A percentile compares a stretch with the other conserved stretches of the same genome.
phyloP scores from a whole-genome alignment of 176 grass and related monocot species.

The Aegilops bicornis region DNA sequence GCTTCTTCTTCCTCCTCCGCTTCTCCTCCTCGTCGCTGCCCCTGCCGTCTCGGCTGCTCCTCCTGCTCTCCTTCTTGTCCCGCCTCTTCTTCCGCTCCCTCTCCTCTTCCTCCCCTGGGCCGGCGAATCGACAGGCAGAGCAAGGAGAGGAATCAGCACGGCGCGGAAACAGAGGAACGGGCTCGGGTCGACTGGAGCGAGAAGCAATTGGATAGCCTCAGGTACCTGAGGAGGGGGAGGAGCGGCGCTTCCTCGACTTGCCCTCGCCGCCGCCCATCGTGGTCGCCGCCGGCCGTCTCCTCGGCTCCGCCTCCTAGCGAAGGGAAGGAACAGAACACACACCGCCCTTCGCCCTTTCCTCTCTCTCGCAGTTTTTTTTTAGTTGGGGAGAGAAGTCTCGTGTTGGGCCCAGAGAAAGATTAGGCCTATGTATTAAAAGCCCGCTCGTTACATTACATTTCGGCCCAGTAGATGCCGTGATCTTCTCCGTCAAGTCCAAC shows the following conservation, averaged over 20 bases:
- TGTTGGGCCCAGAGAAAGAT: background rate
- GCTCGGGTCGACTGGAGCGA: background rate
- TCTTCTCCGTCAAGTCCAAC: too few species aligned
- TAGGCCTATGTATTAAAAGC: background rate
- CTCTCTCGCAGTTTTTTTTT: too few species aligned
- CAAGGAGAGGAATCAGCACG: constrained; percentile 17
- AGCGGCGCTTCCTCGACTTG: constrained; percentile 63
- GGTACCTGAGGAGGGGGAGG: constrained; percentile 50
- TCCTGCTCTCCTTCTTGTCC: constrained; percentile 47
- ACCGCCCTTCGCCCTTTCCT: background rate
- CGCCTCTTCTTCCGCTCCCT: constrained; percentile 58
- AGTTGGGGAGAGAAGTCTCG: background rate
- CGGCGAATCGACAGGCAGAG: background rate
- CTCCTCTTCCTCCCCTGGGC: constrained; percentile 62
- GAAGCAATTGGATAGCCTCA: background rate
- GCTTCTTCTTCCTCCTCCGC: constrained; percentile 54
- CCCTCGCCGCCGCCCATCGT: constrained; percentile 64
- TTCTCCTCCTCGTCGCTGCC: constrained; percentile 38
- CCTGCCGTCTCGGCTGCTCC: constrained; percentile 11
- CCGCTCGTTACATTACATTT: background rate
- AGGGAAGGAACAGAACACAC: background rate
- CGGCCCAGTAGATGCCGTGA: too few species aligned
- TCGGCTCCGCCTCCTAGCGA: background rate
- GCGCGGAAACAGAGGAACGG: background rate
- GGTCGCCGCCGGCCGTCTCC: constrained; percentile 15